Evolutionary conservation across 2,329 filamentous ascomycete genomes (phyloP).

Genomic region (Cladosporium sp.): DNA sequence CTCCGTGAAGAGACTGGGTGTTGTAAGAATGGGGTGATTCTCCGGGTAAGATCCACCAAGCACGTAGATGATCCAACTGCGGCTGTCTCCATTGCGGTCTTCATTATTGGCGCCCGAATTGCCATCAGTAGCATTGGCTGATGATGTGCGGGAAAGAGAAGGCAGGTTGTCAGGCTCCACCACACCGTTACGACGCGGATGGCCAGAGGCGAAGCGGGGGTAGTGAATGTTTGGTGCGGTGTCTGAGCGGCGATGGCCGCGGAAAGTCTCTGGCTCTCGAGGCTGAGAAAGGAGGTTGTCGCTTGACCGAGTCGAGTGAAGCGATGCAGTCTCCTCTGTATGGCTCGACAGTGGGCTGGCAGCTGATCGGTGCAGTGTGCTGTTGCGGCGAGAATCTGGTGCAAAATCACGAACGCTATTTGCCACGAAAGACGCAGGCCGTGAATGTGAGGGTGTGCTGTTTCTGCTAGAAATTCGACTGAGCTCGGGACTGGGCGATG

Average conservation of each 20-base stretch:
- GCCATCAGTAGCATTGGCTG: conserved; percentile 34
- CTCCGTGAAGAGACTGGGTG: conserved; percentile 66
- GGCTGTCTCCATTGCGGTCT: conserved; percentile 39
- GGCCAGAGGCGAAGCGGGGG: conserved; percentile 58
- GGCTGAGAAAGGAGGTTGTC: conserved; percentile 25
- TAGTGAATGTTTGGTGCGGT: conserved; percentile 35
- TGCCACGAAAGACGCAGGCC: conserved; percentile 30
- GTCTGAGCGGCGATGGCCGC: conserved; percentile 30
- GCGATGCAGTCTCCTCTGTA: conserved; percentile 30
- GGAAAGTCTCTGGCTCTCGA: conserved; percentile 22
- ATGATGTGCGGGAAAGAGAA: conserved; percentile 35
- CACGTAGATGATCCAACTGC: conserved; percentile 70
- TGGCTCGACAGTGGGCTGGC: conserved; percentile 29
- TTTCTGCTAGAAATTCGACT: conserved; percentile 40
- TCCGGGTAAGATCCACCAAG: conserved; percentile 66
- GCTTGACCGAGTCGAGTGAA: conserved; percentile 29
- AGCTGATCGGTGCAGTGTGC: conserved; percentile 26
- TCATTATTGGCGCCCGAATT: conserved; percentile 27
- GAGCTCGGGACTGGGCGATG: conserved; percentile 52
- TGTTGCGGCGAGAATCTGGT: conserved; percentile 28
- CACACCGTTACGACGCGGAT: conserved; percentile 60
- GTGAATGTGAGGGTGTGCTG: conserved; percentile 30
- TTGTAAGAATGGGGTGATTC: conserved; percentile 66
- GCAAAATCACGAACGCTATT: conserved; percentile 29
- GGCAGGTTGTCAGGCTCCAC: conserved; percentile 55